Conservation (phyloP, 2,329 filamentous ascomycete genomes). For the Clonostachys sp. region DNA sequence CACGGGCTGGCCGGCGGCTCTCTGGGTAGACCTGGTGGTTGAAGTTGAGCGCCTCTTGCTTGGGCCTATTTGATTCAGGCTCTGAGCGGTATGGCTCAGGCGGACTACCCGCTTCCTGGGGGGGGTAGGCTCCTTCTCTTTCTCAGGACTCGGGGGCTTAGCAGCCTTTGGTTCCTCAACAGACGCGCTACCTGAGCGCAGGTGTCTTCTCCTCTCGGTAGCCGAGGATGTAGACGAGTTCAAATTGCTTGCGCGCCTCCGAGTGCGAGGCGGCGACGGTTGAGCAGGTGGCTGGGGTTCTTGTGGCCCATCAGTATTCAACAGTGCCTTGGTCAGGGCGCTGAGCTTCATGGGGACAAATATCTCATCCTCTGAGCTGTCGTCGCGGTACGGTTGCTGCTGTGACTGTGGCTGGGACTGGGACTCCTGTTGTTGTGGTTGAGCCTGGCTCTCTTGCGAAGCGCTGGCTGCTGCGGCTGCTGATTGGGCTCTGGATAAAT, state of each 20-base stretch:
- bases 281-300: slow-evolving; percentile 30
- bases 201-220: slow-evolving; percentile 37
- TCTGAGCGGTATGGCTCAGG: slow-evolving; percentile 45
- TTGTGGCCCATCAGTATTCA: slow-evolving; percentile 58
- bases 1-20: slow-evolving; percentile 16
- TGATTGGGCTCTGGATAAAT: neutral
- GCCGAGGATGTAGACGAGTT: slow-evolving; percentile 35
- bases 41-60: slow-evolving; percentile 46
- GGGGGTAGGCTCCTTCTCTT: slow-evolving; percentile 46
- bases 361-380: slow-evolving; percentile 93
- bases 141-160: slow-evolving; percentile 35
- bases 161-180: slow-evolving; percentile 27
- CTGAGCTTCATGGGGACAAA: slow-evolving; percentile 91
- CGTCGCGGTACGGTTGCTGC: slow-evolving; percentile 46
- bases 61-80: slow-evolving; percentile 30
- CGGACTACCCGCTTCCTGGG: slow-evolving; percentile 53
- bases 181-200: slow-evolving; percentile 44
- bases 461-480: too few relatives aligned
- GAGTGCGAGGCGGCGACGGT: slow-evolving; percentile 39
- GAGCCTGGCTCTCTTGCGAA: slow-evolving; percentile 1
- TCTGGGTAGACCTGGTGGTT: slow-evolving; percentile 24
- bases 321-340: slow-evolving; percentile 81
- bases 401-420: slow-evolving; percentile 25
- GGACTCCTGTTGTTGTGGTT: slow-evolving; percentile 20
- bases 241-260: slow-evolving; percentile 43